Base-by-base conservation (phyloP, 2,329 filamentous ascomycete genomes). In the Fusarium redolens region DNA sequence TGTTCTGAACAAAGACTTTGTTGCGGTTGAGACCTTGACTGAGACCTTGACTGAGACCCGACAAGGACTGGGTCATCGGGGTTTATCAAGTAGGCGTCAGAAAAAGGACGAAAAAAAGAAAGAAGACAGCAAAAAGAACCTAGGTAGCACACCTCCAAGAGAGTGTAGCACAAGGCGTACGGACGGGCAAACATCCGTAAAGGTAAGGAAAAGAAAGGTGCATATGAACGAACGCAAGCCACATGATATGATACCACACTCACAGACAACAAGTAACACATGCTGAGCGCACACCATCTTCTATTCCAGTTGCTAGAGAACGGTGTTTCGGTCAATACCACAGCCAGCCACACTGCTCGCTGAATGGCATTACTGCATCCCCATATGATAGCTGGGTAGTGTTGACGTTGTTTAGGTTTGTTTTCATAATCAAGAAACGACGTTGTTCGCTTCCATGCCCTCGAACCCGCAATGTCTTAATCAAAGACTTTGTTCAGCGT, bases 191-290 rank as follows among this genome's bases (percentile, higher is more conserved):
- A 43, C 44, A 67, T 60, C n/a, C 28, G 18, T 13, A 12, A 25
- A 25, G n/a, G 17, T n/a, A 33, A 35, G 41, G 45, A 66, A 45
- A 35, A 41, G 59, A 69, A 72, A 69, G 50, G 51, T 65, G 50
- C 64, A 69, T 44, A 43, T 59, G 51, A 48, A 51, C 54, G 63
- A 41, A 57, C 38, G 64, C 52, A 68, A 64, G 68, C 67, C 43
- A 54, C 58, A 64, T 58, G 52, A 40, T 44, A 64, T 58, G 52
- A 40, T 44, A 37, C 25, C 31, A 48, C 64, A 51, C 20, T 37
- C 38, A 41, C 37, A 51, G 50, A 64, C 35, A 33, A 20, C 28
- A 50, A 38, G 61, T 37, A 59, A 33, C 43, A 69, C 33, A 69
- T 45, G 30, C 33, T 54, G 59, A 65, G 15, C 35, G 43, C 63